Evolutionary conservation across 1,284 basidiomycete genomes (phyloP).

Genomic region (Pseudozyma flocculosa): DNA sequence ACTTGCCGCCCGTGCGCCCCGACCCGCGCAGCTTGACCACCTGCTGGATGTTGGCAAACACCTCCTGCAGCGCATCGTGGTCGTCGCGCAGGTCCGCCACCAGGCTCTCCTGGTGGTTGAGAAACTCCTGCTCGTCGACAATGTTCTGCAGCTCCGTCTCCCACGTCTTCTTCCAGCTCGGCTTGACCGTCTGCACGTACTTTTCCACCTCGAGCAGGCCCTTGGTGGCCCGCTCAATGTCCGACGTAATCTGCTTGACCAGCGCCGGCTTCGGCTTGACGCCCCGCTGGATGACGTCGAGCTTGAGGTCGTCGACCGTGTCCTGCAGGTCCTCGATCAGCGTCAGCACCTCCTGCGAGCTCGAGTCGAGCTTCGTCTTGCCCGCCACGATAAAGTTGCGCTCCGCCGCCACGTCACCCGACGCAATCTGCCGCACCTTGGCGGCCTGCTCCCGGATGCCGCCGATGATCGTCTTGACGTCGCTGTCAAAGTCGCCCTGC

Average conservation of each 20-base stretch:
- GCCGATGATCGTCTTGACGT: slow-evolving; percentile 80
- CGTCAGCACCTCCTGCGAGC: slow-evolving; percentile 85
- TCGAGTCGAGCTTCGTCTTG: slow-evolving; percentile 82
- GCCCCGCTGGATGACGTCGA: slow-evolving; percentile 86
- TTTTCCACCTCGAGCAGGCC: slow-evolving; percentile 77
- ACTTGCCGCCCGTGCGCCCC: slow-evolving; percentile 22
- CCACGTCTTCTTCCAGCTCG: slow-evolving; percentile 99
- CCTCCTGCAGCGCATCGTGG: slow-evolving; percentile 47
- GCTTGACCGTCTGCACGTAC: slow-evolving; percentile 85
- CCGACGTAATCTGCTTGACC: slow-evolving; percentile 73
- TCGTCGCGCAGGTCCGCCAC: slow-evolving; percentile 53
- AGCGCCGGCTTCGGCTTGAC: slow-evolving; percentile 76
- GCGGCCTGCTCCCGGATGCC: slow-evolving; percentile 78
- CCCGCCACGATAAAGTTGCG: slow-evolving; percentile 86
- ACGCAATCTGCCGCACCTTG: slow-evolving; percentile 73
- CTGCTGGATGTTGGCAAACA: slow-evolving; percentile 56
- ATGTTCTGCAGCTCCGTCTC: slow-evolving; percentile 92
- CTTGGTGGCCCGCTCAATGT: slow-evolving; percentile 70
- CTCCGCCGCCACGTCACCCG: slow-evolving; percentile 75
- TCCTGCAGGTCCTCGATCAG: slow-evolving; percentile 93
- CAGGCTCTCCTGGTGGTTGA: slow-evolving; percentile 62
- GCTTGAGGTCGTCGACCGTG: slow-evolving; percentile 82
- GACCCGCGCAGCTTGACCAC: slow-evolving; percentile 52
- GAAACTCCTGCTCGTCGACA: slow-evolving; percentile 93
- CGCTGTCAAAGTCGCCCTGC: slow-evolving; percentile 86